phyloP scores from a whole-genome alignment of 2,329 filamentous ascomycete species.

The Neocatenulostroma microsporum region DNA sequence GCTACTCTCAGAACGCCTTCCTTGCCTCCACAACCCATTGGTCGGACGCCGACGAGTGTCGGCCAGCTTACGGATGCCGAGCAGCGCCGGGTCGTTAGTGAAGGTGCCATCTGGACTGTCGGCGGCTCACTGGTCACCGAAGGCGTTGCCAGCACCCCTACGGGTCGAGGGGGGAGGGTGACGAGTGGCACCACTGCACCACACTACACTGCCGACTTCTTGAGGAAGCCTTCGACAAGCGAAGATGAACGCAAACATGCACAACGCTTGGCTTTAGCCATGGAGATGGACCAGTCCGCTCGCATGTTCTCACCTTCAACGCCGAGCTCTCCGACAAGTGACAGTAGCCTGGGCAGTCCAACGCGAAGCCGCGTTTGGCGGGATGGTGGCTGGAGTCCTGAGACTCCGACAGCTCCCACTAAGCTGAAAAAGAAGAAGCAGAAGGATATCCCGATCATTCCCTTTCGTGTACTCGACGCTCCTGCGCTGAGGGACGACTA shows the following conservation, averaged over 20 bases:
- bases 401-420: conserved; percentile 3
- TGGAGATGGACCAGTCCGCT: conserved; percentile 65
- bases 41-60: conserved; percentile 3
- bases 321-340: conserved; percentile 7
- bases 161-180: conserved; percentile 58
- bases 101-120: conserved; percentile 67
- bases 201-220: conserved; percentile 50
- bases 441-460: conserved; percentile 25
- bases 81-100: conserved; percentile 42
- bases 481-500: conserved; percentile 88
- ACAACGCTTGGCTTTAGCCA: conserved; percentile 66
- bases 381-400: conserved; percentile 13
- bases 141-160: conserved; percentile 37
- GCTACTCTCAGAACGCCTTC: conserved; percentile 14
- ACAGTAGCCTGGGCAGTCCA: conserved; percentile 1
- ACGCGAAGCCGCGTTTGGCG: conserved; percentile 11
- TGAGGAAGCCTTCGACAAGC: conserved; percentile 30
- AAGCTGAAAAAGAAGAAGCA: conserved; percentile 10
- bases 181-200: conserved; percentile 66
- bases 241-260: conserved; percentile 50
- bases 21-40: conserved; percentile 3
- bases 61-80: conserved; percentile 3
- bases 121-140: conserved; percentile 50
- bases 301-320: conserved; percentile 52
- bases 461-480: conserved; percentile 64